These are phyloP conservation scores for Arthrobotrys megalospora DNA, from an alignment of 2,329 filamentous ascomycete genomes.

Conservation along the genomic window DNA sequence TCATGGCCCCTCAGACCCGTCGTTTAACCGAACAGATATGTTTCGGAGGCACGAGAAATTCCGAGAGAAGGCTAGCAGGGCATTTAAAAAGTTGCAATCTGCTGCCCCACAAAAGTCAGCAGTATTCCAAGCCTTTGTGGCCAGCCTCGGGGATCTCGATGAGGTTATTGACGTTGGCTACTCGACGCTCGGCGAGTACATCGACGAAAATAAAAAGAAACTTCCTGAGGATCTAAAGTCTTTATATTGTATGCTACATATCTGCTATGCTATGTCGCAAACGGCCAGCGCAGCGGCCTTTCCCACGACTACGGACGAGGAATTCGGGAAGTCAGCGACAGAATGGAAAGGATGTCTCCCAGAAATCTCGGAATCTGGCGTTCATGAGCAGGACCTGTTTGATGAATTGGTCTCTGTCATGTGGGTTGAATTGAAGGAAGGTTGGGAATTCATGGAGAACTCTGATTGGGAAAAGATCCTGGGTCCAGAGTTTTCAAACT, in stretches of 20 bases:
- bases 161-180: not conserved
- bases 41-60: too few relatives aligned
- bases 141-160: not conserved
- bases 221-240: not conserved
- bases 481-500: not conserved
- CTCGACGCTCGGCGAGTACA: not conserved
- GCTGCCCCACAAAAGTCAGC: too few relatives aligned
- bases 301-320: not conserved
- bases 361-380: not conserved
- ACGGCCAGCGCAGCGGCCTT: not conserved
- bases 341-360: slow-evolving; percentile 27
- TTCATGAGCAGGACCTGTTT: slow-evolving; percentile 17
- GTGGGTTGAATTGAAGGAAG: slow-evolving; percentile 16
- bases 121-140: not conserved
- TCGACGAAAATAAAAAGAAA: not conserved
- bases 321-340: slow-evolving; percentile 12
- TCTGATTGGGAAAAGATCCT: not conserved
- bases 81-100: too few relatives aligned
- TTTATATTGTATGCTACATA: slow-evolving; percentile 18
- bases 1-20: too few relatives aligned
- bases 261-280: slow-evolving; percentile 26
- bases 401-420: slow-evolving; percentile 16
- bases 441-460: not conserved
- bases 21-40: too few relatives aligned
- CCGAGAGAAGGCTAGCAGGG: too few relatives aligned